Evolutionary conservation across 2,329 filamentous ascomycete genomes (phyloP), one percentile per base, ranked within the genome.

Genomic region (Curvularia hawaiiensis): DNA sequence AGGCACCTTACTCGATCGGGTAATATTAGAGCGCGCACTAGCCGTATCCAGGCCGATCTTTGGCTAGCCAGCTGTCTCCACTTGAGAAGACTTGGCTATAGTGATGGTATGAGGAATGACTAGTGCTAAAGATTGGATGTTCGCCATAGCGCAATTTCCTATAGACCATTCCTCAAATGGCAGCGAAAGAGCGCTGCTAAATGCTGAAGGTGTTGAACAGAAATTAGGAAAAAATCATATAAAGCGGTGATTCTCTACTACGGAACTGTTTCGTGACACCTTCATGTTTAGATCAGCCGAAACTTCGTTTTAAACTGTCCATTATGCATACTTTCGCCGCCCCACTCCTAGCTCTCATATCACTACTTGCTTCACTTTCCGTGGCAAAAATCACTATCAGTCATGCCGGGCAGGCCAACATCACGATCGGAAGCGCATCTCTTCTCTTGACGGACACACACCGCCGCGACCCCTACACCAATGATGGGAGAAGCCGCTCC

Each of bases 391-490:
- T 47, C 8, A 28, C 54, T 4, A 47, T 70, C 3, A 63, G 66
- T 12, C 44, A 47, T 24, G 28, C 20, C 11, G 44, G 44, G 10
- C 44, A 24, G 4, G 28, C 28, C 44, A 47, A 47, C 28, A 33
- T 68, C 1, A 48, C 50, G 22, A 59, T 64, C 14, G 61, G 61
- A 11, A 50, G 61, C 9, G 44, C 59, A 30, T 50, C 60, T 0
- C 18, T 47, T 22, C 44, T 47, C 44, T 48, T 70, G 28, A 70
- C 62, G 7, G 68, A 71, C 49, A 18, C 40, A 10, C 11, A 41
- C 20, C 66, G 68, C n/a, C 45, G 52, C 1, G 67, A 72, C 28
- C 63, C 65, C 3, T 70, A 65, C 30, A 60, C 64, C n/a, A 60
- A 61, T 2, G 57, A 70, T 35, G 54, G 58, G 12, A 53, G 60